phyloP scores from a whole-genome alignment of 139 green algal genomes.

The Mychonastes homosphaera region DNA sequence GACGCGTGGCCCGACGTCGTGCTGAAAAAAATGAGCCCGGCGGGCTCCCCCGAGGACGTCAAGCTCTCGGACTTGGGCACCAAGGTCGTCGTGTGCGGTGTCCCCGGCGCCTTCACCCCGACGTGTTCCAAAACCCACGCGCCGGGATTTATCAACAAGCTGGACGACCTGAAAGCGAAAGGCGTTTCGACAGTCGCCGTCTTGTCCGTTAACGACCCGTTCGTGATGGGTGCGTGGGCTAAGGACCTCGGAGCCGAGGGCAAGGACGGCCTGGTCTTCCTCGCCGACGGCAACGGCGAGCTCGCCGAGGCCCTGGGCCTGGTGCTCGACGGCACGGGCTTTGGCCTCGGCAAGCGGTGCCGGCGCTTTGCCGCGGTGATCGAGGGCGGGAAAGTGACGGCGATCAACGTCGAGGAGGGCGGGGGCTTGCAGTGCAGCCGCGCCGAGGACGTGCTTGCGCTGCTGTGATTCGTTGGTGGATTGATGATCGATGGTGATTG shows the following conservation, averaged over 20 bases:
- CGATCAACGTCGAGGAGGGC: constrained; percentile 14
- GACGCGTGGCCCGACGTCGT: no score
- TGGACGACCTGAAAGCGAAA: constrained; percentile 67
- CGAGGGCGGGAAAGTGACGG: constrained; percentile 29
- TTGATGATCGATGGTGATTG: no score
- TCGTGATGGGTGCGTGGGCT: constrained; percentile 66
- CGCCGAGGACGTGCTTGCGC: constrained; percentile 1
- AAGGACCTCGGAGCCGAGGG: constrained; percentile 25
- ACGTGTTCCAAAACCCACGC: constrained; percentile 47
- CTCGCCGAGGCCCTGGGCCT: constrained; percentile 47
- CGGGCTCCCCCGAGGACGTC: no score
- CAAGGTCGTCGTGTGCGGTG: constrained; percentile 60
- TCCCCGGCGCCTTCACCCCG: constrained; percentile 64
- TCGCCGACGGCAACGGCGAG: constrained; percentile 43
- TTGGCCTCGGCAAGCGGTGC: constrained; percentile 33
- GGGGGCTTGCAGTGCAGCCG: constrained; percentile 15
- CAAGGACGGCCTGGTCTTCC: constrained; percentile 25
- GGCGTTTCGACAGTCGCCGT: constrained; percentile 72
- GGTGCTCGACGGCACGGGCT: constrained; percentile 40
- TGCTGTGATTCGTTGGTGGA: no score
- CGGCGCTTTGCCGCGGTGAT: constrained; percentile 38
- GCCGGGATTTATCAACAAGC: constrained; percentile 61
- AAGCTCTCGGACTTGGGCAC: no score
- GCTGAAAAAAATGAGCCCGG: no score
- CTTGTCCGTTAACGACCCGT: constrained; percentile 73